phyloP scores from a whole-genome alignment of 352 stramenopile species.

The Pythium sukuiense region DNA sequence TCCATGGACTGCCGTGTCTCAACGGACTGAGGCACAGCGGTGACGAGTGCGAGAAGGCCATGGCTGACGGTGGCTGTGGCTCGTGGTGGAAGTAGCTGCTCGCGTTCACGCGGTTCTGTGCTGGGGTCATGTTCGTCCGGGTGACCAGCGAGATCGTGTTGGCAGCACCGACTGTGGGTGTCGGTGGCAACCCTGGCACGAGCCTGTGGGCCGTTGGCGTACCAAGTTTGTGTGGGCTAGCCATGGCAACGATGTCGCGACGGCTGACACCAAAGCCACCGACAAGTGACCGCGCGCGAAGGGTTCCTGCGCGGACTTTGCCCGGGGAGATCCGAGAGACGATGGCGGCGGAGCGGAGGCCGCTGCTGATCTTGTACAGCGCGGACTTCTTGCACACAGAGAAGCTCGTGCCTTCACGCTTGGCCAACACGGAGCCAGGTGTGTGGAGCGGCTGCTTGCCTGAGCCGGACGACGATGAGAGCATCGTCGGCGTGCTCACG shows the following conservation, averaged over 20 bases:
- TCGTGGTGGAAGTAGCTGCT: background rate
- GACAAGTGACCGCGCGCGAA: background rate
- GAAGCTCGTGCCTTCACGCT: background rate
- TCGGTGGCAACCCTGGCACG: background rate
- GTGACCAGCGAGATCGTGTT: constrained; percentile 1
- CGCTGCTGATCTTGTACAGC: constrained; percentile 23
- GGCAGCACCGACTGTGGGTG: background rate
- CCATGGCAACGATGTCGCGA: constrained; percentile 27
- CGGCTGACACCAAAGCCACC: constrained; percentile 7
- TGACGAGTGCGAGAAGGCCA: constrained; percentile 2
- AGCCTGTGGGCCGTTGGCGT: background rate
- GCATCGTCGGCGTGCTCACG: constrained; percentile 14
- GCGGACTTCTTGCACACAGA: constrained; percentile 10
- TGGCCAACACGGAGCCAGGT: constrained; percentile 7
- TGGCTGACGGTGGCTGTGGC: background rate
- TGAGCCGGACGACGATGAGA: background rate
- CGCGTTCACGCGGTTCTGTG: background rate
- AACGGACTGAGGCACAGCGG: constrained; percentile 21
- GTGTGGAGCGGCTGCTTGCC: constrained; percentile 4
- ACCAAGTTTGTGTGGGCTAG: constrained; percentile 12
- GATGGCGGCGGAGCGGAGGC: constrained; percentile 3
- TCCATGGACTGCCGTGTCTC: constrained; percentile 13
- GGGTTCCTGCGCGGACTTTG: constrained; percentile 8
- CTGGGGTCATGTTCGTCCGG: background rate
- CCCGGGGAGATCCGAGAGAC: constrained; percentile 23